Conservation (phyloP, 768 basidiomycete genomes). For the Lactarius deliciosus region DNA sequence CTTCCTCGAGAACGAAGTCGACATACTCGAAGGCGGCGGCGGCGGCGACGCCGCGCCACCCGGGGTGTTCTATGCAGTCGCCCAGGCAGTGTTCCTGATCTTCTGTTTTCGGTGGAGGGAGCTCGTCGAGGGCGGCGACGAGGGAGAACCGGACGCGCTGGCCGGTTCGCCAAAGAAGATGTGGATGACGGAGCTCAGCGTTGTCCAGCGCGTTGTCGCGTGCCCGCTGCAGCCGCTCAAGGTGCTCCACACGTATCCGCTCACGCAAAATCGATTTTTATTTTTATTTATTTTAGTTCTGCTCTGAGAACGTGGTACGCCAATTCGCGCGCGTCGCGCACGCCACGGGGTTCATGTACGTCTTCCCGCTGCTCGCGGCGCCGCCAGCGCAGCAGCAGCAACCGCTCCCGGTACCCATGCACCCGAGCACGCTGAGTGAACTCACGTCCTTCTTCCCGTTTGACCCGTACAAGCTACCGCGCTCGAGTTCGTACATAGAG, state of each 20-base stretch:
- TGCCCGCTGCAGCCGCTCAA: slow-evolving; percentile 89
- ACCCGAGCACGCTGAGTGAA: slow-evolving; percentile 46
- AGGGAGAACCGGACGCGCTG: slow-evolving; percentile 39
- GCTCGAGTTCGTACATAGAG: slow-evolving; percentile 74
- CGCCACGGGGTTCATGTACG: slow-evolving; percentile 88
- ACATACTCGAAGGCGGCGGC: slow-evolving; percentile 50
- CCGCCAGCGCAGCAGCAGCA: slow-evolving; percentile 32
- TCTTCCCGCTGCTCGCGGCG: slow-evolving; percentile 88
- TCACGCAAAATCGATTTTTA: neutral
- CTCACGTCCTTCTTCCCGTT: slow-evolving; percentile 97
- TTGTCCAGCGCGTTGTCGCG: slow-evolving; percentile 76
- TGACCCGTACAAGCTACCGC: slow-evolving; percentile 90
- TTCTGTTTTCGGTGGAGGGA: slow-evolving; percentile 99
- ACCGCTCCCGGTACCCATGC: neutral
- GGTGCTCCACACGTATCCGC: slow-evolving; percentile 40
- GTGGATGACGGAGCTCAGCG: slow-evolving; percentile 82
- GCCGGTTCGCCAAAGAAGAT: slow-evolving; percentile 45
- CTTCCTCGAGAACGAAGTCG: slow-evolving; percentile 75
- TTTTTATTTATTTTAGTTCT: slow-evolving; percentile 54
- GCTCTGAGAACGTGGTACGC: slow-evolving; percentile 84
- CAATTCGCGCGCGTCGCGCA: slow-evolving; percentile 95
- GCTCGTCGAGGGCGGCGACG: slow-evolving; percentile 59
- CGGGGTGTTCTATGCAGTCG: slow-evolving; percentile 86
- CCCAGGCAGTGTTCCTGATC: slow-evolving; percentile 90
- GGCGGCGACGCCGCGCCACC: slow-evolving; percentile 43